Evolutionary conservation across 1,284 basidiomycete genomes (phyloP), one percentile per base, ranked within the genome.

Genomic region (Wallemia hederae): DNA sequence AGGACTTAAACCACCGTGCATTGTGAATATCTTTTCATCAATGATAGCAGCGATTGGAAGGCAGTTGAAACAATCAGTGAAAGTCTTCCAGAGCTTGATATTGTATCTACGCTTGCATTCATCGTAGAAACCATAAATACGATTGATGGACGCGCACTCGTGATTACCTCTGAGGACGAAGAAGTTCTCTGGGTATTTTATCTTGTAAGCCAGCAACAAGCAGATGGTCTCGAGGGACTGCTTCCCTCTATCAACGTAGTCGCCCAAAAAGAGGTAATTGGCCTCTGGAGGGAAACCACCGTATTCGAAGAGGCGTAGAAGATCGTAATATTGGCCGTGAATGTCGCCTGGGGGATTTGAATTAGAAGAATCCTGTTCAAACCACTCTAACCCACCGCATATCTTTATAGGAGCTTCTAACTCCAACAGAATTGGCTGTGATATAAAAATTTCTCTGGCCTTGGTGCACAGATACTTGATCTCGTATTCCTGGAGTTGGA

Each of bases 181-280:
- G 73, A 92, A 92, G 76, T 92, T 92, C 78, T 92, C 88, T 60
- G 88, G 89, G 75, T 92, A 92, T 78, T 92, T 92, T 79, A 92
- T 92, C 79, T 90, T 90, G 81, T 90, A 90, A 59, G 85, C 85
- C 65, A 90, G 80, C 62, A 90, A 77, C 29, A 85, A 77, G 67
- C 86, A 90, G 71, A 92, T 92, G 25, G 89, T 91, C 74, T 92
- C 89, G 65, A 92, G 78, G 60, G 82, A 85, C 72, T 91, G 88
- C 73, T 92, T 92, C 67, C 89, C 88, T 71, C 88, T 81, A 74
- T 92, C 89, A 67, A 92, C 89, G 70, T 91, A 92, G 73, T 91
- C 88, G 64, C 88, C 88, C 59, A 92, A 79, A 77, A 92, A 92
- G 67, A 90, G 81, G 73, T 92, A 92, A 73, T 91, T 92, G 63